Percentiles rank a stretch among this genome's conserved stretches.
phyloP scores from a whole-genome alignment of 202 grass and related monocot species.

The Zoysia matrella region DNA sequence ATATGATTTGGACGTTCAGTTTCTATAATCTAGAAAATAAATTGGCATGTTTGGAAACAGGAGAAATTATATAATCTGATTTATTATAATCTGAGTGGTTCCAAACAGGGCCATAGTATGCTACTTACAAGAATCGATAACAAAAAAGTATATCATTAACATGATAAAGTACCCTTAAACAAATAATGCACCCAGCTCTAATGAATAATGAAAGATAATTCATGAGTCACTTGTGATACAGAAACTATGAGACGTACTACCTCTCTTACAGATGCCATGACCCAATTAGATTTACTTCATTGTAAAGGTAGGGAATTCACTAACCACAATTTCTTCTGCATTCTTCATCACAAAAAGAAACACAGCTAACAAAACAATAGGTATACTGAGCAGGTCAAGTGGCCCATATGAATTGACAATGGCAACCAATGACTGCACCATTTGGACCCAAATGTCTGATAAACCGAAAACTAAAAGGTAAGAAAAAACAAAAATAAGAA shows the following conservation, averaged over 20 bases:
- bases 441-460: neutral
- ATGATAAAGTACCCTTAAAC: neutral
- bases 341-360: neutral
- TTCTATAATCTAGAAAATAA: no score
- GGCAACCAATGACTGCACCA: neutral
- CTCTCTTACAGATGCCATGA: neutral
- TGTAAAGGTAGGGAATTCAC: neutral
- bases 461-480: constrained; percentile 11
- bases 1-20: no score
- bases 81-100: no score
- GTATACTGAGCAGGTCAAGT: neutral
- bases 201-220: constrained; percentile 1
- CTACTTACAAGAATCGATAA: neutral
- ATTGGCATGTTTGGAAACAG: no score
- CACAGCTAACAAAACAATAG: constrained; percentile 16
- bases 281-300: neutral
- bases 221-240: neutral
- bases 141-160: neutral
- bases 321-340: neutral
- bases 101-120: neutral
- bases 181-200: neutral
- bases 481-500: neutral
- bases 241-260: neutral
- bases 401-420: constrained; percentile 13
- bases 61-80: no score